Percentiles rank a stretch among this genome's conserved stretches.
Evolutionary conservation across 805 yeast species (phyloP).

Genomic region (Saccharomycopsis capsularis): DNA sequence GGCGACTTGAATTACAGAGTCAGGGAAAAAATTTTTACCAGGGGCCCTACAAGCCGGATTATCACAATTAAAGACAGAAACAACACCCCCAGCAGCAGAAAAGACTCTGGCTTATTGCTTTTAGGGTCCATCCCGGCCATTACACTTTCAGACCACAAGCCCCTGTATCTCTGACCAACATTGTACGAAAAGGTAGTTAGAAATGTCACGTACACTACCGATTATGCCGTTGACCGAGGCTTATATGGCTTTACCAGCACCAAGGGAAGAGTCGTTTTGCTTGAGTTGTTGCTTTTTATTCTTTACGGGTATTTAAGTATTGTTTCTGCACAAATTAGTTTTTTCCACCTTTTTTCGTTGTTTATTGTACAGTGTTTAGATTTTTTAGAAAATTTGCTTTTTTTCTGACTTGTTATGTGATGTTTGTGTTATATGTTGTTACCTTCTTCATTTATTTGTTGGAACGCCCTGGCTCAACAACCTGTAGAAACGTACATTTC

Average conservation of each 20-base stretch:
- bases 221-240: conserved; percentile 6
- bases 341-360: too few relatives aligned
- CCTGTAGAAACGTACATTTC: too few relatives aligned
- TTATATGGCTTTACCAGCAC: conserved; percentile 5
- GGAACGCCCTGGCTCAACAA: too few relatives aligned
- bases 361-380: too few relatives aligned
- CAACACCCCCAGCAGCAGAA: conserved; percentile 73
- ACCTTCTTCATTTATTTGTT: too few relatives aligned
- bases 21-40: conserved; percentile 25
- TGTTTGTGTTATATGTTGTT: too few relatives aligned
- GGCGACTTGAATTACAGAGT: conserved; percentile 87
- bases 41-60: not conserved
- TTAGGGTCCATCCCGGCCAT: conserved; percentile 50
- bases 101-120: conserved; percentile 82
- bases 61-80: conserved; percentile 41
- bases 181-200: conserved; percentile 5
- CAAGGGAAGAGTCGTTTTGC: not conserved
- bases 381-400: too few relatives aligned
- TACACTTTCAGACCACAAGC: conserved; percentile 69
- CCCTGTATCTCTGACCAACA: conserved; percentile 46
- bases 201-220: not conserved
- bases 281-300: too few relatives aligned
- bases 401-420: too few relatives aligned
- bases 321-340: too few relatives aligned
- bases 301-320: too few relatives aligned